Evolutionary conservation across 2,329 filamentous ascomycete species (phyloP).

Genomic region (Fusarium devonianum): DNA sequence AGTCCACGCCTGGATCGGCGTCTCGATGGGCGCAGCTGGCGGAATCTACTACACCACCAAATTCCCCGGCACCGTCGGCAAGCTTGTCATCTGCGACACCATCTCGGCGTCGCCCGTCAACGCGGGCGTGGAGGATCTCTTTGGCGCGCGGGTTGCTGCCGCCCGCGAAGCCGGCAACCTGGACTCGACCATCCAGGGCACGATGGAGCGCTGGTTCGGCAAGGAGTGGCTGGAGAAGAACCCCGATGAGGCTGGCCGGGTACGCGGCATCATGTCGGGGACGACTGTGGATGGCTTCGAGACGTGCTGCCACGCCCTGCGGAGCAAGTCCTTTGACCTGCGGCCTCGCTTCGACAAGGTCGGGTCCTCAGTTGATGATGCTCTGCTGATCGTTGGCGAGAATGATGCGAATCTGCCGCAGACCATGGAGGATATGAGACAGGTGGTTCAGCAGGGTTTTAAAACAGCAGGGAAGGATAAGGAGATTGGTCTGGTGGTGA

Average conservation of each 20-base stretch:
- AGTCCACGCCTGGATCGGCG: constrained; percentile 53
- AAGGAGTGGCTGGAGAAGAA: constrained; percentile 47
- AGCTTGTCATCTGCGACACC: constrained; percentile 51
- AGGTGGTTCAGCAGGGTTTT: constrained; percentile 46
- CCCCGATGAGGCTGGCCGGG: constrained; percentile 45
- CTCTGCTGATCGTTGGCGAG: constrained; percentile 50
- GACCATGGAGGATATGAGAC: constrained; percentile 50
- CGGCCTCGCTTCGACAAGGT: constrained; percentile 46
- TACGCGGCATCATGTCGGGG: constrained; percentile 47
- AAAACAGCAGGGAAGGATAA: constrained; percentile 34
- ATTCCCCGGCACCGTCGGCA: constrained; percentile 49
- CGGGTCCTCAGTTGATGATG: constrained; percentile 46
- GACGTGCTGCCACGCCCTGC: constrained; percentile 50
- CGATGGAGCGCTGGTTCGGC: constrained; percentile 53
- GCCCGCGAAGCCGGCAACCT: constrained; percentile 46
- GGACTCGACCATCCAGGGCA: constrained; percentile 42
- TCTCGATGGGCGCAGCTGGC: constrained; percentile 54
- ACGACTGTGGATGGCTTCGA: constrained; percentile 52
- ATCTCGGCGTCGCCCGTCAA: constrained; percentile 50
- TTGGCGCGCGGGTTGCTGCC: constrained; percentile 46
- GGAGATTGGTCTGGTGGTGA: constrained; percentile 45
- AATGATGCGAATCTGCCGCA: constrained; percentile 51
- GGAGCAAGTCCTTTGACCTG: constrained; percentile 49
- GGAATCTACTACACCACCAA: constrained; percentile 50
- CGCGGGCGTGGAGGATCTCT: constrained; percentile 47